Percentiles rank a stretch among this genome's conserved stretches.
phyloP scores from a whole-genome alignment of 345 rosid genomes.

The Populus davidiana region DNA sequence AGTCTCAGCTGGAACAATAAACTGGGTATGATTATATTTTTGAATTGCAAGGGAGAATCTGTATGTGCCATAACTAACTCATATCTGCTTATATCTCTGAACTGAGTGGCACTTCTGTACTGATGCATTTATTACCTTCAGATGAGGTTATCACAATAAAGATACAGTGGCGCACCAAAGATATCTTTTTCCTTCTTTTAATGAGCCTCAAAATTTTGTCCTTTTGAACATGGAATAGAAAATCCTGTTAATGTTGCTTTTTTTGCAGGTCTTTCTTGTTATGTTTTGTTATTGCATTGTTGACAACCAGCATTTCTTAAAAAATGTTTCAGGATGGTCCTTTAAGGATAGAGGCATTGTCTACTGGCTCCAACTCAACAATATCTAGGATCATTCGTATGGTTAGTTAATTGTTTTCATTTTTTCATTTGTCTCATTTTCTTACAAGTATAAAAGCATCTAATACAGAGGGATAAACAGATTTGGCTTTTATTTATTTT shows the following conservation, averaged over 20 bases:
- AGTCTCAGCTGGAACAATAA: slow-evolving; percentile 92
- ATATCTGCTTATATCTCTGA: slow-evolving; percentile 4
- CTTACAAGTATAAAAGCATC: not conserved
- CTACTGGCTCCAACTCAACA: slow-evolving; percentile 82
- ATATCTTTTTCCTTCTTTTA: not conserved
- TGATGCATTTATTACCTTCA: not conserved
- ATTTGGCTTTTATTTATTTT: not conserved
- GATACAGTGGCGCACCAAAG: not conserved
- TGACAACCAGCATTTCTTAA: slow-evolving; percentile 6
- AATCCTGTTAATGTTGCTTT: not conserved
- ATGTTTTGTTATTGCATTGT: not conserved
- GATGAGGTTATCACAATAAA: not conserved
- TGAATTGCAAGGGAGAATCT: slow-evolving; percentile 6
- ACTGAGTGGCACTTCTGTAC: not conserved
- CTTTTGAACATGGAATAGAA: not conserved
- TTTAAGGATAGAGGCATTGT: slow-evolving; percentile 71
- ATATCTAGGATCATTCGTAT: slow-evolving; percentile 81
- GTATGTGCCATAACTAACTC: not conserved
- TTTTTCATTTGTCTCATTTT: not conserved
- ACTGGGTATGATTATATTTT: slow-evolving; percentile 57
- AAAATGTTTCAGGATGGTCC: slow-evolving; percentile 84
- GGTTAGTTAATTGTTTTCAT: slow-evolving; percentile 42
- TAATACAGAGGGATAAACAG: not conserved
- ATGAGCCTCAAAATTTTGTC: not conserved
- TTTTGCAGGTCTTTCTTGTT: slow-evolving; percentile 2